Base-by-base conservation (phyloP, 495 filamentous ascomycete species). In the Aspergillus ellipticus region DNA sequence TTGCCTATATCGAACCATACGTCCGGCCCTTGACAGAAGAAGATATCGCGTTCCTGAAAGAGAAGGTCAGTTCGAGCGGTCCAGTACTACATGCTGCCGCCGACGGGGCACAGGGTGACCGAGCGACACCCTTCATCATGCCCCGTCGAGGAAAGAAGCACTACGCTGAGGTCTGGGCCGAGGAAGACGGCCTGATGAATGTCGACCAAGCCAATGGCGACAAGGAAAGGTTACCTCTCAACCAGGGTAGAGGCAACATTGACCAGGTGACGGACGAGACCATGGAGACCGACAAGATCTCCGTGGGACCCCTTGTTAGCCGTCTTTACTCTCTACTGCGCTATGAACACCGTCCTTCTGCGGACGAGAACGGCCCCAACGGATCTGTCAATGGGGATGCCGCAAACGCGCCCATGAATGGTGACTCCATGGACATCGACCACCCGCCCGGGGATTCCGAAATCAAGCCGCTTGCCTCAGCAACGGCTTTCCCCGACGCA, bases 1-100 rank as follows among this genome's bases (percentile, higher is more conserved):
- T 85, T 13, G 83, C 86, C 19, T 96, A 89, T 64, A 80, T 93
- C 49, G 95, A 99, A 28, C 89, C 93, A 0, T 97, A 88, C 73
- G 90, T 96, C 55, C 88, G 95, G 2, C 85, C 88, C 0, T 86
- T 96, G 58, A 90, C 84, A 13, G 95, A 99, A 66, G 95, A 99
- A 66, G 94, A 99, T 68, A 84, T 96, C 42, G 91, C 90, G 1
- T 99, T 96, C 69, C 71, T 99, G 21, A 85, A 89, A 59, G 94
- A 99, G 69, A 81, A 89, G 52, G 81, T 82, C 57, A 66, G 74
- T 66, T 46, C 21, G 17, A 3, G 1, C 22, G 8, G 15, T 33
- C 19, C 29, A 21, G 20, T 29, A 26, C 13, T 31, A 20, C 9
- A 42, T 17, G 33, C 42, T 16, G 39, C 19, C 48, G 4, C 60